Base-by-base conservation (phyloP, 331 rosid genomes). In the Quercus tomentella region DNA sequence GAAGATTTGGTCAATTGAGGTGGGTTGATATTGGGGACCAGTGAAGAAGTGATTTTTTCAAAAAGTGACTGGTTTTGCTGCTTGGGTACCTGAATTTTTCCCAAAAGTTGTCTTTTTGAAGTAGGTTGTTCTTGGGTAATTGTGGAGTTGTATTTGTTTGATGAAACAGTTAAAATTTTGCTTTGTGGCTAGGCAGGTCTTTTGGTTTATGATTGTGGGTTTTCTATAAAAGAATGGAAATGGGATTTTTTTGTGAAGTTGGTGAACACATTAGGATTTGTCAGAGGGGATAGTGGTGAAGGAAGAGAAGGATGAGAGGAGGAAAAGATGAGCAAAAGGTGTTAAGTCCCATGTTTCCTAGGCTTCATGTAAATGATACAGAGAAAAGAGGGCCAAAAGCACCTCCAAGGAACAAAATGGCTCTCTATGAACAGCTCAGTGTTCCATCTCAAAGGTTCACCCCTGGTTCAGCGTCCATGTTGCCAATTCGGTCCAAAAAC, bases 351-450 rank as follows among this genome's bases (percentile, higher is more conserved):
- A 86, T 95, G 90, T 95, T 95, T 76, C 98, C 99, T 8, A 93
- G 97, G 70, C 92, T 95, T 4, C 94, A 94, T 81, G 94, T 94
- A 4, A 90, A 92, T 83, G 98, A 94, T 75, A 80, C 89, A 5
- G 98, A 91, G 74, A 93, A 89, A 85, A 97, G 97, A 85, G 97
- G 99, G 73, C 99, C 97, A n/a, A 91, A 94, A 87, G 97, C 99
- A 23, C 99, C 99, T 41, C 99, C 99, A 21, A 90, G 99, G 93
- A 95, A 95, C 80, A 95, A 95, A 91, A 95, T 95, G 99, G 99
- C 99, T n/a, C 91, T 95, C 6, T 95, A 95, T 78, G 99, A 95
- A 70, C 97, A 88, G 80, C 90, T 95, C 23, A 92, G 96, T 84
- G 82, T 95, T 76, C 97, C 99, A 3, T 91, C 96, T 83, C 97